phyloP scores from a whole-genome alignment of 345 rosid genomes.

The Euphorbia peplus region DNA sequence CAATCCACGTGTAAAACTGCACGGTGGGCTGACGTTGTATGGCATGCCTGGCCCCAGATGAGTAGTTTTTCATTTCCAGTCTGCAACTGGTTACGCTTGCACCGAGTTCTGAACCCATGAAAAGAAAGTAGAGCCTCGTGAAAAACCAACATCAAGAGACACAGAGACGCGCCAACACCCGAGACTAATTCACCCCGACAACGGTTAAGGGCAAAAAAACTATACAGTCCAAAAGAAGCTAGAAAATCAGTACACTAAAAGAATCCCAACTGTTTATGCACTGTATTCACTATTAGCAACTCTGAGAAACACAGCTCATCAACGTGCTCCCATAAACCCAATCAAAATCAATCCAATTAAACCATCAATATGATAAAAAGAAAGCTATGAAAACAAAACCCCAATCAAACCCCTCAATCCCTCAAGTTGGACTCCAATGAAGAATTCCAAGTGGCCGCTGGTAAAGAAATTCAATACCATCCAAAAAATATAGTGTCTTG shows the following conservation, averaged over 20 bases:
- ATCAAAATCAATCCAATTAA: constrained; percentile 10
- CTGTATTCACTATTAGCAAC: background rate
- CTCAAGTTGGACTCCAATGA: constrained; percentile 11
- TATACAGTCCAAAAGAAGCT: constrained; percentile 6
- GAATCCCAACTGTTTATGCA: constrained; percentile 2
- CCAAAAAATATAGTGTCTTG: constrained; percentile 9
- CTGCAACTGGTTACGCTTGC: background rate
- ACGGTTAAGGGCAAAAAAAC: background rate
- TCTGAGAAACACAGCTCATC: background rate
- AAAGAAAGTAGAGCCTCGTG: background rate
- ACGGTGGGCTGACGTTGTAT: constrained; percentile 1
- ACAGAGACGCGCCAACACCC: constrained; percentile 9
- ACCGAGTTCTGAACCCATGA: background rate
- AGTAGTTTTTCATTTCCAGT: constrained; percentile 5
- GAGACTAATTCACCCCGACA: background rate
- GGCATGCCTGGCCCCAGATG: constrained; percentile 4
- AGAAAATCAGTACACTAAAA: background rate
- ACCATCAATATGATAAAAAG: constrained; percentile 5
- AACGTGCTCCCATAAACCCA: background rate
- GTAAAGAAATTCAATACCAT: constrained; percentile 12
- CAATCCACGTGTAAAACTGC: constrained; percentile 2
- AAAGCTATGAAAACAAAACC: constrained; percentile 6
- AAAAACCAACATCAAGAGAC: constrained; percentile 11
- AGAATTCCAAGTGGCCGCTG: constrained; percentile 15
- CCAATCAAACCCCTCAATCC: constrained; percentile 18